A percentile compares a stretch with the other conserved stretches of the same genome.
Conservation (phyloP, 1,284 basidiomycete species). For the Schizophyllum amplum region DNA sequence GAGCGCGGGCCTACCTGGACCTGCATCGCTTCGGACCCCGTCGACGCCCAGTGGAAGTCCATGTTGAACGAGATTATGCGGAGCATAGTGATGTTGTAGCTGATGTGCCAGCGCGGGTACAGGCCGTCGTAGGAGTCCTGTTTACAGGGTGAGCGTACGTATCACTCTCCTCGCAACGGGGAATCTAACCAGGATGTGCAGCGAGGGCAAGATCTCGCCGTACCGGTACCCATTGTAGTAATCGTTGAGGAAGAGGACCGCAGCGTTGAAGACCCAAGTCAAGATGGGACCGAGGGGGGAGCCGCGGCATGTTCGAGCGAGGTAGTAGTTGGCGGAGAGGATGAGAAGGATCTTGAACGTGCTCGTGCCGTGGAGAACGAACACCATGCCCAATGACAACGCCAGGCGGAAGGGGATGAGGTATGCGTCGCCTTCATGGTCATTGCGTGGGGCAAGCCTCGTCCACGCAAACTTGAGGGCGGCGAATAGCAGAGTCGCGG, state of each 20-base stretch:
- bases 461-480: constrained; percentile 38
- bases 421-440: constrained; percentile 26
- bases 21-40: constrained; percentile 26
- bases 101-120: constrained; percentile 88
- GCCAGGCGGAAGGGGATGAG: constrained; percentile 48
- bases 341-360: constrained; percentile 74
- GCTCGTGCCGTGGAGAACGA: constrained; percentile 84
- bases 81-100: constrained; percentile 96
- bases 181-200: constrained; percentile 34
- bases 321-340: constrained; percentile 61
- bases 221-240: constrained; percentile 72
- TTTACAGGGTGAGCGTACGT: background rate
- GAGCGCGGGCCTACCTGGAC: constrained; percentile 29
- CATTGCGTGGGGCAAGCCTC: constrained; percentile 17
- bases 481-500: constrained; percentile 42
- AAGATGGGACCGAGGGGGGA: constrained; percentile 40
- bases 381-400: constrained; percentile 64
- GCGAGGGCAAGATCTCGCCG: constrained; percentile 41
- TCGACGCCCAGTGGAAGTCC: constrained; percentile 84
- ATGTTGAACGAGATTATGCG: constrained; percentile 88
- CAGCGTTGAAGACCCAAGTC: constrained; percentile 75
- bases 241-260: constrained; percentile 75
- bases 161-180: background rate
- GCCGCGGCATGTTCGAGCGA: constrained; percentile 42
- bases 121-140: constrained; percentile 67